Evolutionary conservation across 2,329 filamentous ascomycete species (phyloP), one percentile per base, ranked within the genome.

Genomic region (Alternaria sp.): DNA sequence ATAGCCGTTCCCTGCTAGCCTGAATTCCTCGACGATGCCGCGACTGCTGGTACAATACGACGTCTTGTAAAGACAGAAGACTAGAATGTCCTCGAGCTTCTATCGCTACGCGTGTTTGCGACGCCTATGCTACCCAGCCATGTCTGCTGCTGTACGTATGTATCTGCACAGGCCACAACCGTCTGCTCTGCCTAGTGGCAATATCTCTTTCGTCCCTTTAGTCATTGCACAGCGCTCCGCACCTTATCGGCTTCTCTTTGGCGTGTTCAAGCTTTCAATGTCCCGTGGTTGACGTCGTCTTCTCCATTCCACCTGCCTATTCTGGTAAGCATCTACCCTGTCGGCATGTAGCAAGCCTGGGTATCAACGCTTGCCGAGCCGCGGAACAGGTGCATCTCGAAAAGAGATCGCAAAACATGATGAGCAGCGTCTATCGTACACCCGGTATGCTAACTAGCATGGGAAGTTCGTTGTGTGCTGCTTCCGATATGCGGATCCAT

Each of bases 361-460:
- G 59, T 57, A 61, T 27, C 52, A 57, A 67, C 59, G 65, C 58
- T 16, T 71, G 70, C 73, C 71, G 68, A 71, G 70, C 72, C 69
- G 65, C 62, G 60, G 43, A 55, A 56, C 41, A 49, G 51, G 58
- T 49, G 44, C 52, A 59, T 55, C n/a, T 55, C 20, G 43, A 63
- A 28, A 53, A 50, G 52, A 57, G 28, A 60, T 62, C 49, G 27
- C 41, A 44, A 56, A 54, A 61, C 36, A 59, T 46, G 50, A 40
- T 22, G 62, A 57, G 63, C 62, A 57, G 57, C 56, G 46, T 40
- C 38, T 60, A 65, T 45, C 51, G 44, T 40, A 49, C 5, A 55
- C 54, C 43, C 25, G 46, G 38, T n/a, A 28, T 46, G 55, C 72
- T 76, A 76, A 69, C 73, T 67, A 2, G 20, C 60, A 70, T 52